phyloP scores from a whole-genome alignment of 495 filamentous ascomycete genomes.

The Tuber microsphaerosporum region DNA sequence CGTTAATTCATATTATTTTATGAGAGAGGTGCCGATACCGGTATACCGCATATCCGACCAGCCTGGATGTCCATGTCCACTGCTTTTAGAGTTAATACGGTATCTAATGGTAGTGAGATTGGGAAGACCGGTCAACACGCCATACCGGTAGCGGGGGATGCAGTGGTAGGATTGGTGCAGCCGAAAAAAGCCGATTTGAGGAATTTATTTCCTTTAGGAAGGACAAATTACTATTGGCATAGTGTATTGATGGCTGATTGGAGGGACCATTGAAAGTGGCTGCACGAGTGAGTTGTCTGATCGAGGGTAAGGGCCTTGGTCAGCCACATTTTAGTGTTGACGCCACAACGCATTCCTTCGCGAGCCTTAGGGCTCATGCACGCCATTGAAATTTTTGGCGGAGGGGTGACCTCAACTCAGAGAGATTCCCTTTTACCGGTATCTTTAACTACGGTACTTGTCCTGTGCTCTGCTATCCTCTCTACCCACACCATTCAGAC shows the following conservation, averaged over 20 bases:
- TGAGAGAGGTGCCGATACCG: not conserved
- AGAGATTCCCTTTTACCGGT: conserved; percentile 14
- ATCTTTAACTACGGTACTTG: conserved; percentile 19
- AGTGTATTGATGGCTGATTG: not conserved
- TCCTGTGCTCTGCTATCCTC: conserved; percentile 15
- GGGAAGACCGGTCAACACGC: too few species aligned
- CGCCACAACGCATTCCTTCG: not conserved
- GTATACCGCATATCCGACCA: not conserved
- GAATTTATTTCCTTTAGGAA: not conserved
- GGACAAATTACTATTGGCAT: not conserved
- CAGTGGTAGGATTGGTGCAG: not conserved
- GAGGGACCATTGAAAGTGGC: not conserved
- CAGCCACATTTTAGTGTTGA: not conserved
- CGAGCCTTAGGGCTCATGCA: conserved; percentile 21
- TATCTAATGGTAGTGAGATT: not conserved
- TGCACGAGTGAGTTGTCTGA: conserved; percentile 12
- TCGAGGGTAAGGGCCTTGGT: conserved; percentile 7
- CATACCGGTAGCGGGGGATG: not conserved
- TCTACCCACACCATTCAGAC: not conserved
- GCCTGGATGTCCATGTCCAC: not conserved
- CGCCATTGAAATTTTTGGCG: conserved; percentile 31
- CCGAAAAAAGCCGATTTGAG: not conserved
- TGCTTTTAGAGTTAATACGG: not conserved
- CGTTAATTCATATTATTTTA: not conserved
- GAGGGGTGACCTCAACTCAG: conserved; percentile 35